Evolutionary conservation across 208 protist genomes (phyloP), one percentile per base, ranked within the genome.

Genomic region (Trypanosoma boissoni): DNA sequence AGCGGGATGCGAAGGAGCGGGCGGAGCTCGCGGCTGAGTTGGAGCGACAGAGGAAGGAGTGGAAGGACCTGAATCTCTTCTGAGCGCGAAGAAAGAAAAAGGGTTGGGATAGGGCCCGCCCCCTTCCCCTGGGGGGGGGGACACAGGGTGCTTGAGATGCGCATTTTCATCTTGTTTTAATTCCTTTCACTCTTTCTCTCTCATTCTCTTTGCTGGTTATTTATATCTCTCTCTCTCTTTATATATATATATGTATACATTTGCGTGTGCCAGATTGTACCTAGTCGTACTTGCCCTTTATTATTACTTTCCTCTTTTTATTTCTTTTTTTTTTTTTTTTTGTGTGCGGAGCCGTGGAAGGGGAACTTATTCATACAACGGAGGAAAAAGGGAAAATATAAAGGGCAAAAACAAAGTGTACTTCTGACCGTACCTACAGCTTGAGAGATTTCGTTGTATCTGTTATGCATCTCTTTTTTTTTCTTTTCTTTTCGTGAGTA

Each of bases 31-130:
- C 80, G 3, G 72, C 65, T 1, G 80, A 82, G 59, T 69, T 94
- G 46, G 79, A 94, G 72, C 67, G 74, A 9, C 82, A 94, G 54
- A 64, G 82, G n/a, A 80, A 88, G 56, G 82, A 89, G 48, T 94
- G 88, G 84, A 60, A 68, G 12, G 77, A 83, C 39, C 34, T 88
- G 42, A 66, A 93, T 43, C 65, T 89, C n/a, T 88, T 89, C 43
- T 92, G 52, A 62, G 1, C 16, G 61, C n/a, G 34, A 39, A 39
- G 12, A 12, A 39, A 39, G 12, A 39, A 39, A 39, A 39, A 39
- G 12, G 34, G 12, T 39, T 16, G 34, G 12, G 12, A 12, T 16
- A 39, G 34, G 34, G n/a, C n/a, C n/a, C n/a, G n/a, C n/a, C n/a
- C n/a, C n/a, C n/a, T n/a, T n/a, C n/a, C n/a, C n/a, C n/a, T n/a